A percentile compares a stretch with the other conserved stretches of the same genome.
Conservation (phyloP, 2,329 filamentous ascomycete genomes). For the Penicillium psychrosexuale region DNA sequence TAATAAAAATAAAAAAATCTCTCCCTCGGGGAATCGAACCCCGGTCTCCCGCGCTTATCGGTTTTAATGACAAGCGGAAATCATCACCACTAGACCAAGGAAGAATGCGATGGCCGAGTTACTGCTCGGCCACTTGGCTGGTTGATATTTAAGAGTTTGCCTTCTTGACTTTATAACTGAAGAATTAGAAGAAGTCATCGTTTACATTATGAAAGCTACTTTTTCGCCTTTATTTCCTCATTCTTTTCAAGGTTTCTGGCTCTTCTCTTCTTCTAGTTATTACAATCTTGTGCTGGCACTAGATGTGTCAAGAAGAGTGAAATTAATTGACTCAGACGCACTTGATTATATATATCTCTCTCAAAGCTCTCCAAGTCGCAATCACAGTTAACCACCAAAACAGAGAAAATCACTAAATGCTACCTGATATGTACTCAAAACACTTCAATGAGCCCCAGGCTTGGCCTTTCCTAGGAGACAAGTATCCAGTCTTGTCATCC, state of each 20-base stretch:
- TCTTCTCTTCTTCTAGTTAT: too few relatives aligned
- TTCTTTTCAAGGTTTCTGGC: rapidly evolving
- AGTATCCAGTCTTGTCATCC: not conserved
- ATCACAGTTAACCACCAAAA: not conserved
- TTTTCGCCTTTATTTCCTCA: not conserved
- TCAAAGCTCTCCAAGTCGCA: not conserved
- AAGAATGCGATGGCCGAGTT: slow-evolving; percentile 21
- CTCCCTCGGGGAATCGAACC: slow-evolving; percentile 37
- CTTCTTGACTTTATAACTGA: not conserved
- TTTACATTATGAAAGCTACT: not conserved
- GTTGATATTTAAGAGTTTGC: slow-evolving; percentile 5
- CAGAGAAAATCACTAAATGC: not conserved
- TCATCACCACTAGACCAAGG: slow-evolving; percentile 32
- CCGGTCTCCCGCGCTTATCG: slow-evolving; percentile 35
- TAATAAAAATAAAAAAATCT: slow-evolving; percentile 16
- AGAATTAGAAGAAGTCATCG: not conserved
- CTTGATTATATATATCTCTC: not conserved
- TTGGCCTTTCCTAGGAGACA: not conserved
- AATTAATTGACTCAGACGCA: not conserved
- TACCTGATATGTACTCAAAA: not conserved
- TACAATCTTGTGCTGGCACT: not conserved
- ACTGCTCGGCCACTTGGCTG: slow-evolving; percentile 26
- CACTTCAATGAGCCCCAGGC: not conserved
- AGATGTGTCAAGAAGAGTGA: too few relatives aligned
- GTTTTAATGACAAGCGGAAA: slow-evolving; percentile 30